Evolutionary conservation across 331 rosid genomes (phyloP), one percentile per base, ranked within the genome.

Genomic region (Telfairia occidentalis): DNA sequence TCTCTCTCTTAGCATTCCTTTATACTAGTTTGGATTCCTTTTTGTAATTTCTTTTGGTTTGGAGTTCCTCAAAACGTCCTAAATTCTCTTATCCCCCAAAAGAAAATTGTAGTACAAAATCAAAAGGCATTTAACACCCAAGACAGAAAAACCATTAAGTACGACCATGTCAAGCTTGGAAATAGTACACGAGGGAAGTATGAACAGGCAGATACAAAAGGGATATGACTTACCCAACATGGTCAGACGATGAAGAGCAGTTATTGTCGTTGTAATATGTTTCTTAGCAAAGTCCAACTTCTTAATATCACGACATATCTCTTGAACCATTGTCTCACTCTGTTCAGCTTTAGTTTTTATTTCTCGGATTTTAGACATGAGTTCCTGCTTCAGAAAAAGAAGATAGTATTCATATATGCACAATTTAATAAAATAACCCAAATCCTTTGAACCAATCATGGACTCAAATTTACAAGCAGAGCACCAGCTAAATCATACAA

Each of bases 301-400:
- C 89, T 95, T 95, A 79, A 95, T 95, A 75, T 95, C 99, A 7
- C 99, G 92, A 69, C 99, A 95, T 77, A 95, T 95, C 84, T 95
- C 99, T 77, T 95, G 97, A 78, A 95, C 99, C 99, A 95, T 95
- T 15, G 92, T 87, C 85, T 95, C 99, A 71, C 99, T 95, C 81
- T 95, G 99, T 46, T 90, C 97, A n/a, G 99, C 99, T 85, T 95
- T 95, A 55, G 92, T 88, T 78, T 95, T 95, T 52, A 95, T 95
- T 84, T 95, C 97, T 63, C 97, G 86, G 61, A 91, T 92, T 84
- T 95, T 95, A 84, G 90, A 91, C 98, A 90, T 95, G 54, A 95
- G 96, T 78, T 95, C 98, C 98, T 93, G 86, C 85, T 71, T 82
- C 38, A 79, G 75, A 76, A 57, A 75, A 81, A 77, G 23, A 55